Percentiles rank a stretch among this genome's conserved stretches.
Conservation (phyloP, 345 rosid species). For the Turritis glabra region DNA sequence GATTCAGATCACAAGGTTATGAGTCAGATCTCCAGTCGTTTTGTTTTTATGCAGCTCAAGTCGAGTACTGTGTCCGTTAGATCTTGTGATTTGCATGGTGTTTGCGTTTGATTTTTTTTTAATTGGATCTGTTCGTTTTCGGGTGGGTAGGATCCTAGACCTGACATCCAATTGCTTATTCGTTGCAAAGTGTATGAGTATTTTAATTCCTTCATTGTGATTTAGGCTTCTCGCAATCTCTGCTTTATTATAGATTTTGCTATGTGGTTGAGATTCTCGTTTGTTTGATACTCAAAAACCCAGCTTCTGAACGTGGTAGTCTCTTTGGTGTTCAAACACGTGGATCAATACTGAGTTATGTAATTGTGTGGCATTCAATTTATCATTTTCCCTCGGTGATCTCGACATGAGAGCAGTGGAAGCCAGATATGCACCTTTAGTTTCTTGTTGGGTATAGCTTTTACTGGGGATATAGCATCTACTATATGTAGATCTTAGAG, state of each 20-base stretch:
- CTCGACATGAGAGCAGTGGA: neutral
- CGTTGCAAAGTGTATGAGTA: neutral
- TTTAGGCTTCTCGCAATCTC: neutral
- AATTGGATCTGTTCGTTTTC: conserved; percentile 25
- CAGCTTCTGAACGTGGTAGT: neutral
- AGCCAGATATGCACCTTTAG: neutral
- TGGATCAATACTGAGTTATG: neutral
- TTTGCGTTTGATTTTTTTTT: conserved; percentile 2
- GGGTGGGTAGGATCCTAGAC: neutral
- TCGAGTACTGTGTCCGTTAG: conserved; percentile 32
- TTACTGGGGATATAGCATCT: neutral
- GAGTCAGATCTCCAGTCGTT: conserved; percentile 26
- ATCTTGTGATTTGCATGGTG: conserved; percentile 42
- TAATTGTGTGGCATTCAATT: neutral
- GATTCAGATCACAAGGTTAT: conserved; percentile 98
- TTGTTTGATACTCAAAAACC: neutral
- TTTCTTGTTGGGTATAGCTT: neutral
- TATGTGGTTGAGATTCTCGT: neutral
- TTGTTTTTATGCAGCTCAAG: conserved; percentile 11
- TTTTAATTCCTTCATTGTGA: neutral
- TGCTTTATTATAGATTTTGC: conserved; percentile 5
- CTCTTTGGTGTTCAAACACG: neutral
- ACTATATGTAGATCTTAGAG: neutral
- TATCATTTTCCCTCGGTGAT: neutral
- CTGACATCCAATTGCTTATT: conserved; percentile 7